Percentiles rank a stretch among this genome's conserved stretches.
Evolutionary conservation across 306 rosid species (phyloP).

Genomic region (Abrus precatorius): DNA sequence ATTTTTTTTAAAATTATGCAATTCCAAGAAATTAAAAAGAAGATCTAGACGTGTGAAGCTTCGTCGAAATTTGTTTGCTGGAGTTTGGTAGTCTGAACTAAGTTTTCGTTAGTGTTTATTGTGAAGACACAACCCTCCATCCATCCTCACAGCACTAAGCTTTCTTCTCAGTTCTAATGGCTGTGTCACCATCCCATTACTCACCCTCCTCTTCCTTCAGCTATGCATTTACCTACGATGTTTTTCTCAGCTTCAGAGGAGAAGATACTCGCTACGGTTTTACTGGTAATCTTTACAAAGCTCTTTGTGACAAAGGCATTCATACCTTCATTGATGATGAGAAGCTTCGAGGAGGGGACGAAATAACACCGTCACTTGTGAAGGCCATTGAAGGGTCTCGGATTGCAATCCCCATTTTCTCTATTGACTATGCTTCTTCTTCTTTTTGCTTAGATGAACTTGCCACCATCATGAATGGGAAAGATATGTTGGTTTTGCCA

Average conservation of each 20-base stretch:
- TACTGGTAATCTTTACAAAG: background rate
- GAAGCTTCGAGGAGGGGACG: background rate
- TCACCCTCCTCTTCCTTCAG: background rate
- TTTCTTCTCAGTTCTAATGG: background rate
- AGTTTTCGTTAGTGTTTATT: too few species aligned
- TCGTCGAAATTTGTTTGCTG: too few species aligned
- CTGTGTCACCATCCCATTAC: too few species aligned
- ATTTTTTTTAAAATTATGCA: too few species aligned
- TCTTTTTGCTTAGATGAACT: conserved; percentile 33
- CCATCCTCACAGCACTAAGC: too few species aligned
- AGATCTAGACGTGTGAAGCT: too few species aligned
- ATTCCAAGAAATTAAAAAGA: too few species aligned
- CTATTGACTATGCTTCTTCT: background rate
- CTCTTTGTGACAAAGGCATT: background rate
- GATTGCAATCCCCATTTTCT: conserved; percentile 19
- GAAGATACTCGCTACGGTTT: background rate
- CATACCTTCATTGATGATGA: conserved; percentile 26
- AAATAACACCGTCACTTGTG: background rate
- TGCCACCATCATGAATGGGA: background rate
- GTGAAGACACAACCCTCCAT: too few species aligned
- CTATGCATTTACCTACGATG: background rate
- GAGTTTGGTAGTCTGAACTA: too few species aligned
- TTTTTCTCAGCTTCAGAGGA: conserved; percentile 11
- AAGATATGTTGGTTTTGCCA: background rate
- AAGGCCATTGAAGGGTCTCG: conserved; percentile 22